Evolutionary conservation across 139 green algal genomes (phyloP).

Genomic region (Tetradesmus lagerheimii): DNA sequence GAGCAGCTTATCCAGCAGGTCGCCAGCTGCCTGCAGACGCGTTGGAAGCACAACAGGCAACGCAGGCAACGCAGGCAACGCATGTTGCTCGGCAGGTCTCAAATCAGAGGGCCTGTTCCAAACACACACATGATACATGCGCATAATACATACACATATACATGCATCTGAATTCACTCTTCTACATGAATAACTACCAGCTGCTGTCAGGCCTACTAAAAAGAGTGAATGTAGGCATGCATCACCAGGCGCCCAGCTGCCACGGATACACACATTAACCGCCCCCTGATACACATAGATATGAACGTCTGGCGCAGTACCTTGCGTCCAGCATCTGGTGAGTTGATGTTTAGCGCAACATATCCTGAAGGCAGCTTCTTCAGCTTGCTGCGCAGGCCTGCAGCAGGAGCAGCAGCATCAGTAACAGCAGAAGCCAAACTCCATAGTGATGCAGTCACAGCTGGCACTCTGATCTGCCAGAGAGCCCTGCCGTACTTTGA

Average conservation of each 20-base stretch:
- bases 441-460: not conserved
- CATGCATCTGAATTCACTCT: too few relatives aligned
- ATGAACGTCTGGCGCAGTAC: slow-evolving; percentile 8
- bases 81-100: not conserved
- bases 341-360: slow-evolving; percentile 52
- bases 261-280: not conserved
- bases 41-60: not conserved
- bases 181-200: too few relatives aligned
- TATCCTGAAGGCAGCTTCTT: slow-evolving; percentile 58
- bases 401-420: not conserved
- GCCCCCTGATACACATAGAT: not conserved
- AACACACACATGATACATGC: too few relatives aligned
- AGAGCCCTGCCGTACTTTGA: not conserved
- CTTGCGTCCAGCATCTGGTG: slow-evolving; percentile 52
- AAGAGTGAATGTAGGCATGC: not conserved
- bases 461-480: not conserved
- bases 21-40: not conserved
- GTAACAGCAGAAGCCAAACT: not conserved
- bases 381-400: slow-evolving; percentile 69
- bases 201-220: not conserved
- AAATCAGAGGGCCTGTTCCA: too few relatives aligned
- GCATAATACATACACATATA: too few relatives aligned
- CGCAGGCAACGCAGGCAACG: too few relatives aligned
- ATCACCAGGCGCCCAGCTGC: not conserved
- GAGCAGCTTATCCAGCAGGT: slow-evolving; percentile 43